Evolutionary conservation across 352 stramenopile genomes (phyloP).

Genomic region (Pythium aquatile): DNA sequence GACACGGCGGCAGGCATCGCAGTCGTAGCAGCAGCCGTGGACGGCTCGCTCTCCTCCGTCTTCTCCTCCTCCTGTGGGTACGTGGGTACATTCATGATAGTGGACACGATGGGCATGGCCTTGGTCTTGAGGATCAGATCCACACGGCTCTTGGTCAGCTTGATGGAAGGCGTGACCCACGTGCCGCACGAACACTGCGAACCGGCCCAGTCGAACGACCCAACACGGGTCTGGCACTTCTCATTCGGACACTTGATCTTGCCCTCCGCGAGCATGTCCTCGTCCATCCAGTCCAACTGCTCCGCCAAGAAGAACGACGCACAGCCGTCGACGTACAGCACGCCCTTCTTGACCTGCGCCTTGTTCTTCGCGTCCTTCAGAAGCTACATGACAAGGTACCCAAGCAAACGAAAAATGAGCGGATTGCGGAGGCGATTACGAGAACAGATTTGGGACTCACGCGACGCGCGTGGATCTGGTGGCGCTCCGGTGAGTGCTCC

Average conservation of each 20-base stretch:
- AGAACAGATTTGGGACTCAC: conserved; percentile 20
- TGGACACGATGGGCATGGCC: conserved; percentile 28
- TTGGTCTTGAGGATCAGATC: conserved; percentile 34
- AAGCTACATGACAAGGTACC: conserved; percentile 30
- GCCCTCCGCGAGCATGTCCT: conserved; percentile 49
- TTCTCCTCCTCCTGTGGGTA: conserved; percentile 7
- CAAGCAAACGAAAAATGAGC: not conserved
- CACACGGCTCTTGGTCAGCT: conserved; percentile 80
- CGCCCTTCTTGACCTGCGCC: conserved; percentile 22
- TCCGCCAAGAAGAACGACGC: conserved; percentile 77
- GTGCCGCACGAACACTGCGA: conserved; percentile 82
- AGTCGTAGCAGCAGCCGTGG: not conserved
- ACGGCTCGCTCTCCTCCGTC: conserved; percentile 1
- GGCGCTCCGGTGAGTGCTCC: conserved; percentile 55
- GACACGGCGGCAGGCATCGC: conserved; percentile 2
- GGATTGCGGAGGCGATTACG: not conserved
- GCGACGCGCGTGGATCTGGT: conserved; percentile 62
- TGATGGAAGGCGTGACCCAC: conserved; percentile 82
- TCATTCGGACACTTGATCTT: conserved; percentile 70
- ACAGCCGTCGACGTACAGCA: conserved; percentile 39
- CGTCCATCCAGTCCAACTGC: conserved; percentile 72
- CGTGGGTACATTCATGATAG: conserved; percentile 20
- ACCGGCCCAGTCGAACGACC: conserved; percentile 72
- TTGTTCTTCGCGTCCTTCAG: conserved; percentile 71
- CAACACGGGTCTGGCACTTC: conserved; percentile 72